phyloP scores from a whole-genome alignment of 805 yeast genomes.

The Jamesozyma spencerorum region DNA sequence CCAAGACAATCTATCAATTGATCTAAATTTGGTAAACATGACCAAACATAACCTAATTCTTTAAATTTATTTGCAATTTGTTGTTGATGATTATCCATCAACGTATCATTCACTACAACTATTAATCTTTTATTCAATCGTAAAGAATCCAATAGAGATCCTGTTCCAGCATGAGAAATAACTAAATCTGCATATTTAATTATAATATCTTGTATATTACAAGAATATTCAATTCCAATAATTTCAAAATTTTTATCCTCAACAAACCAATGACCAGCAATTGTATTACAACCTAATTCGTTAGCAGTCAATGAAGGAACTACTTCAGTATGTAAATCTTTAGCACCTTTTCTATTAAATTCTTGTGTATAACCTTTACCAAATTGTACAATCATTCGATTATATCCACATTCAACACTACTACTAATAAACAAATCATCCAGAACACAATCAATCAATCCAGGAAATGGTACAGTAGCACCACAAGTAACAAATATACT shows the following conservation, averaged over 20 bases:
- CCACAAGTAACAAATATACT: conserved; percentile 65
- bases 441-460: conserved; percentile 41
- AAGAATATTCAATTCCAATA: conserved; percentile 10
- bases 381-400: conserved; percentile 46
- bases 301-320: background rate
- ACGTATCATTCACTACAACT: conserved; percentile 56
- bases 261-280: background rate
- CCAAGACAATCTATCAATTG: background rate
- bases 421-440: conserved; percentile 27
- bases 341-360: conserved; percentile 9
- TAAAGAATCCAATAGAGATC: conserved; percentile 76
- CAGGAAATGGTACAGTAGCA: conserved; percentile 76
- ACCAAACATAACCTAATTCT: conserved; percentile 22
- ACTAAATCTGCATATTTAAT: conserved; percentile 43
- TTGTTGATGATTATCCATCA: conserved; percentile 84
- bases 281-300: background rate
- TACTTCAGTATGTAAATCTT: background rate
- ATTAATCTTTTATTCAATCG: conserved; percentile 48
- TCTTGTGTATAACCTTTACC: conserved; percentile 35
- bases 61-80: conserved; percentile 61
- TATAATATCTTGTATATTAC: conserved; percentile 10
- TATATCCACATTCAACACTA: conserved; percentile 33
- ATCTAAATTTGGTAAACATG: conserved; percentile 8
- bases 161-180: conserved; percentile 87
- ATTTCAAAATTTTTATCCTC: conserved; percentile 3